Percentiles rank a stretch among this genome's conserved stretches.
These are phyloP conservation scores for Melanomma pulvis-pyrius DNA, from an alignment of 495 filamentous ascomycete species.

Conservation along the genomic window DNA sequence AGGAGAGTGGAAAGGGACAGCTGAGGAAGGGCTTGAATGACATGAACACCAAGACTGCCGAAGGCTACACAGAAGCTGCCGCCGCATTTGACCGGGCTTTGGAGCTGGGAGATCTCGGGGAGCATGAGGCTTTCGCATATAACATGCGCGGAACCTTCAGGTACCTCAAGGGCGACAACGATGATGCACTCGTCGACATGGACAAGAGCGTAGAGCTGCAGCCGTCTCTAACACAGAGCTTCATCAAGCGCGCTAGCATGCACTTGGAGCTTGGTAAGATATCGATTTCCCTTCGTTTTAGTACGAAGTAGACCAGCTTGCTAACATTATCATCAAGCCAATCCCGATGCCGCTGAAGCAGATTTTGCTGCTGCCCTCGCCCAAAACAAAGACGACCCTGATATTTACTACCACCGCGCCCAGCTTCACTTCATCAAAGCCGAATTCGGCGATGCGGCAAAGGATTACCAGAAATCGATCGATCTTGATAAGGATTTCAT, in stretches of 20 bases:
- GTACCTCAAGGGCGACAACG: slow-evolving; percentile 86
- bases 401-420: slow-evolving; percentile 99
- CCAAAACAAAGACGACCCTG: slow-evolving; percentile 87
- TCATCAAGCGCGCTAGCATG: slow-evolving; percentile 98
- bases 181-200: slow-evolving; percentile 77
- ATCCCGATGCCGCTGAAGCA: slow-evolving; percentile 80
- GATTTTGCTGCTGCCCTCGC: slow-evolving; percentile 86
- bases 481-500: slow-evolving; percentile 94
- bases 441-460: slow-evolving; percentile 89
- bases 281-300: neutral
- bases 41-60: slow-evolving; percentile 80
- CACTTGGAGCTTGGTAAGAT: slow-evolving; percentile 86
- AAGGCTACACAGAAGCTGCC: slow-evolving; percentile 86
- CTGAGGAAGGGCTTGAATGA: slow-evolving; percentile 78
- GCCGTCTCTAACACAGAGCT: slow-evolving; percentile 87
- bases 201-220: slow-evolving; percentile 90
- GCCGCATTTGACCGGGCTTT: slow-evolving; percentile 84
- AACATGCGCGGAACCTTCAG: slow-evolving; percentile 96
- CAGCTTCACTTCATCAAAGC: slow-evolving; percentile 97
- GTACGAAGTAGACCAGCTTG: slow-evolving; percentile 12
- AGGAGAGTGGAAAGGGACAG: slow-evolving; percentile 81
- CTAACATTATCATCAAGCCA: slow-evolving; percentile 57
- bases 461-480: slow-evolving; percentile 99
- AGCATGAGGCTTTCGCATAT: slow-evolving; percentile 86
- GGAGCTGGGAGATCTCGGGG: slow-evolving; percentile 72